phyloP scores from a whole-genome alignment of 352 stramenopile genomes.

The Globisporangium orthogonon region DNA sequence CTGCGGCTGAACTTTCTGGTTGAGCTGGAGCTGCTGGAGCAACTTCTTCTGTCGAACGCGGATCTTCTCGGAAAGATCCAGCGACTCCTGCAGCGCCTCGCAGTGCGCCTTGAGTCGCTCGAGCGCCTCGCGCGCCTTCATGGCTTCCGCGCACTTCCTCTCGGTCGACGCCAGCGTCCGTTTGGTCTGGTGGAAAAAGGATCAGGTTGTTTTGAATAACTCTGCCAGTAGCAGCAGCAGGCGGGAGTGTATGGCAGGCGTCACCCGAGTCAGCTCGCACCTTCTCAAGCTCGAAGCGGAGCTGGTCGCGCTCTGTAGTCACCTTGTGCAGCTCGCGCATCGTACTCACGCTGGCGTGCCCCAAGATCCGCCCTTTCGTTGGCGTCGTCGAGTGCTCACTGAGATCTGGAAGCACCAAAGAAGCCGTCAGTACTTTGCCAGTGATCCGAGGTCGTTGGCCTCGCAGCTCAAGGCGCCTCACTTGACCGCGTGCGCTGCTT shows the following conservation, averaged over 20 bases:
- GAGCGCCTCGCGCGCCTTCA: conserved; percentile 46
- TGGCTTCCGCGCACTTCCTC: conserved; percentile 43
- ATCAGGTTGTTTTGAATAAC: no score
- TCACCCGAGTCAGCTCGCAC: conserved; percentile 8
- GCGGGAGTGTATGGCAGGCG: no score
- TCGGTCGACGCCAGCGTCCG: conserved; percentile 28
- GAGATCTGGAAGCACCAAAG: conserved; percentile 5
- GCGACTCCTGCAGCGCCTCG: conserved; percentile 65
- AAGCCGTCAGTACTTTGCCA: background rate
- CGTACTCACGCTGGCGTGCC: conserved; percentile 19
- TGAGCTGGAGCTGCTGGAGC: conserved; percentile 56
- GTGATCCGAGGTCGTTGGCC: background rate
- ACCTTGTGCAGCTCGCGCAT: conserved; percentile 58
- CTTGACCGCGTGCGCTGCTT: conserved; percentile 11
- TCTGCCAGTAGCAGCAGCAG: no score
- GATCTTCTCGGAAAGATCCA: conserved; percentile 79
- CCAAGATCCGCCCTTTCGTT: conserved; percentile 7
- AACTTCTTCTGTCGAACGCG: conserved; percentile 71
- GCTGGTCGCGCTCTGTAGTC: conserved; percentile 66
- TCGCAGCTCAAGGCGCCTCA: conserved; percentile 1
- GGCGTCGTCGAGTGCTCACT: conserved; percentile 20
- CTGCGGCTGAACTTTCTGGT: conserved; percentile 9
- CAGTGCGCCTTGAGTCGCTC: conserved; percentile 71
- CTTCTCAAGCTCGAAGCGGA: conserved; percentile 70
- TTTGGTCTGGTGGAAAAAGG: conserved; percentile 25